phyloP scores from a whole-genome alignment of 768 basidiomycete species.

The Gymnopilus dilepis region DNA sequence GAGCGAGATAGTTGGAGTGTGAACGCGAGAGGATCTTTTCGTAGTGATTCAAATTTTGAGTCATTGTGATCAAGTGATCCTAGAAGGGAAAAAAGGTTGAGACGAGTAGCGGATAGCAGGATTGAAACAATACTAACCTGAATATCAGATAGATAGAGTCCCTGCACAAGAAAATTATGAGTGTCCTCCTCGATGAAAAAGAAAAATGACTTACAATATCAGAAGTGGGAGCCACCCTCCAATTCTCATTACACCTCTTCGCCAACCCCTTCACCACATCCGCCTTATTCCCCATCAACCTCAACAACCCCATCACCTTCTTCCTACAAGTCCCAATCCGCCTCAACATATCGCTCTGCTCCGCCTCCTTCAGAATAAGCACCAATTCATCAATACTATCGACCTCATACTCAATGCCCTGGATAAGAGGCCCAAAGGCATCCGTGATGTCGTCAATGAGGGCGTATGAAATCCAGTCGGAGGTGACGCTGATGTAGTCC shows the following conservation, averaged over 20 bases:
- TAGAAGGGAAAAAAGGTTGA: slow-evolving; percentile 14
- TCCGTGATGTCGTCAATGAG: slow-evolving; percentile 99
- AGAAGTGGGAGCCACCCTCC: slow-evolving; percentile 96
- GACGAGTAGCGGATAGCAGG: neutral
- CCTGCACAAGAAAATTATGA: slow-evolving; percentile 49
- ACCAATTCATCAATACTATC: slow-evolving; percentile 99
- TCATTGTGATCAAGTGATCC: slow-evolving; percentile 99
- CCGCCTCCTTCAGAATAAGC: slow-evolving; percentile 92
- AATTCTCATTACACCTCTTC: slow-evolving; percentile 98
- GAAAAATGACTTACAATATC: slow-evolving; percentile 75
- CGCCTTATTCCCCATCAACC: slow-evolving; percentile 99
- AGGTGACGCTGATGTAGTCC: slow-evolving; percentile 98
- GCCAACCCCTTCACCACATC: slow-evolving; percentile 99
- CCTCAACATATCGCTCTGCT: slow-evolving; percentile 97
- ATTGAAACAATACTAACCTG: slow-evolving; percentile 59
- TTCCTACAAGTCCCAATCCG: slow-evolving; percentile 97
- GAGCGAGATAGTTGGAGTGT: slow-evolving; percentile 98
- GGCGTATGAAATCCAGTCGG: slow-evolving; percentile 99
- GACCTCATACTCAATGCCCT: slow-evolving; percentile 98
- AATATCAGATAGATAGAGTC: slow-evolving; percentile 94
- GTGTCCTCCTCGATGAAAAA: neutral
- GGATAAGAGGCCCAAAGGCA: slow-evolving; percentile 97
- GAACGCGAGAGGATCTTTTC: slow-evolving; percentile 99
- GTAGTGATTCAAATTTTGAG: slow-evolving; percentile 99
- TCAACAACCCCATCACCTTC: slow-evolving; percentile 97